Evolutionary conservation across 192 early-diverging fungal genomes (phyloP), one percentile per base, ranked within the genome.

Genomic region (Backusella circina): DNA sequence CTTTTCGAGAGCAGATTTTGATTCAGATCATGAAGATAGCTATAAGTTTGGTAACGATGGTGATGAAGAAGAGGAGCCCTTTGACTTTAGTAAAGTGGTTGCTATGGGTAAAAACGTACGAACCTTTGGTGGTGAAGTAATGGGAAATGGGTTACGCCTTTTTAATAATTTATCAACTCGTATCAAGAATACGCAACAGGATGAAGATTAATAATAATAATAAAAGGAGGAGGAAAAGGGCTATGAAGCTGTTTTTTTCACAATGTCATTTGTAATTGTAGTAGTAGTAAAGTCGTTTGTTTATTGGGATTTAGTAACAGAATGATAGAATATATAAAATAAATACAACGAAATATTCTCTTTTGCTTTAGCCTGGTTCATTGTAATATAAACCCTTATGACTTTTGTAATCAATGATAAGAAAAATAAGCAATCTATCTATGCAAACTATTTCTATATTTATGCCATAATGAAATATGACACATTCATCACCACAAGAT

Each of bases 21-120:
- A 73, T 44, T 37, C 54, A 18, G 32, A 37, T 35, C 16, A 35
- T 41, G 44, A 64, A 32, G 69, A 77, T 28, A 65, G 67, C 1
- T 35, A 61, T 35, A 5, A 28, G 2, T 51, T 9, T 23, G 18
- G 36, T 2, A n/a, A n/a, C n/a, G n/a, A n/a, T n/a, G 73, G 73
- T 15, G 50, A 76, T 1, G 71, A 78, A 0, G 70, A 66, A 23
- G 75, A 76, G 16, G 75, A 77, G 3, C 26, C 54, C 0, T 81
- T 81, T 51, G 79, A 81, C 36, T 77, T 81, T 65, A 77, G 75
- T 18, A 81, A 81, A 51, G 75, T 81, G 5, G 39, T 81, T 31
- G 75, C 71, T 3, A 81, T 81, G 54, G 75, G 79, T 21, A 78
- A 78, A 57, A 73, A 78, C 35, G 67, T 78, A 23, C 75, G 75